Percentiles rank a stretch among this genome's conserved stretches.
Evolutionary conservation across 148 eudicot species (phyloP).

Genomic region (Chenopodium quinoa): DNA sequence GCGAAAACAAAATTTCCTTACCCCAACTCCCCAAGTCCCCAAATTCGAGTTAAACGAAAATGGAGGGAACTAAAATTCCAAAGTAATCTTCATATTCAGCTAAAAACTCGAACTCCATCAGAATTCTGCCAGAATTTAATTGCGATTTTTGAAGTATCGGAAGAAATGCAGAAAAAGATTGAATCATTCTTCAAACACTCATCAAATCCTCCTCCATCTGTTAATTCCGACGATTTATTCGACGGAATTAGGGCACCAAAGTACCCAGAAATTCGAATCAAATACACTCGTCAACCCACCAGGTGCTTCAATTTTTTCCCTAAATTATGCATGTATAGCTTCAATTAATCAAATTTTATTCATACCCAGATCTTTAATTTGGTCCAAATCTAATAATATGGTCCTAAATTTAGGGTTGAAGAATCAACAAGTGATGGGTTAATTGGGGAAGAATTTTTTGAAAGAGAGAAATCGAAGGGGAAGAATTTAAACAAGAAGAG

Average conservation of each 20-base stretch:
- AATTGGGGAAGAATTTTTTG: too few species aligned
- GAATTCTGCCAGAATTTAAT: background rate
- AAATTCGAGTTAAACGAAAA: too few species aligned
- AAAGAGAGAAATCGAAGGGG: too few species aligned
- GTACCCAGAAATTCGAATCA: conserved; percentile 43
- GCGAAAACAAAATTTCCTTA: too few species aligned
- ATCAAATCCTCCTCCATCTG: conserved; percentile 22
- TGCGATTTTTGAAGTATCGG: background rate
- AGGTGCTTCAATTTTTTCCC: conserved; percentile 20
- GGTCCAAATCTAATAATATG: background rate
- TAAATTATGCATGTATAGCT: background rate
- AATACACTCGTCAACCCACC: conserved; percentile 46
- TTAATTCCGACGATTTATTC: conserved; percentile 19
- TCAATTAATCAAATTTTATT: background rate
- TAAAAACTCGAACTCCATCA: background rate
- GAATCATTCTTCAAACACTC: conserved; percentile 57
- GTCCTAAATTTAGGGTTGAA: conserved; percentile 3
- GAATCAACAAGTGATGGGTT: conserved; percentile 22
- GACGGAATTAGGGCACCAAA: conserved; percentile 19
- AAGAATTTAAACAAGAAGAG: too few species aligned
- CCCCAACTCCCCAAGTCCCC: too few species aligned
- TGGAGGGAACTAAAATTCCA: background rate
- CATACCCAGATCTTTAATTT: background rate
- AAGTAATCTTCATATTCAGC: background rate
- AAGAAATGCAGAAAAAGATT: conserved; percentile 57